phyloP scores from a whole-genome alignment of 345 rosid species.

The Mallotus nudiflorus region DNA sequence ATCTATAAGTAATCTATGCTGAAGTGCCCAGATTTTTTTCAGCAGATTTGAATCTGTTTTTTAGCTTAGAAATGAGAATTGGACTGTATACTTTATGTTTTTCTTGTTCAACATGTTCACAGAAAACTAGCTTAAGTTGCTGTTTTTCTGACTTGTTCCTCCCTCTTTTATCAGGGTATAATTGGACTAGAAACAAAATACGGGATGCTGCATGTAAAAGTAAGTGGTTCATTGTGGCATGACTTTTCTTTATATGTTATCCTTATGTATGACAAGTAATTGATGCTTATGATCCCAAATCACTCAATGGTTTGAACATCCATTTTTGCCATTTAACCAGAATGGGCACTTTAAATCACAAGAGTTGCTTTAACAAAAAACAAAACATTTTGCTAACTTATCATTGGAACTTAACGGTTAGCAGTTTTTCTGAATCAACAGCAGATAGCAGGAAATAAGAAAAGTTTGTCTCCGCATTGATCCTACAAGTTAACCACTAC shows the following conservation, averaged over 20 bases:
- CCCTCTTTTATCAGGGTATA: slow-evolving; percentile 53
- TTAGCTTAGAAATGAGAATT: not conserved
- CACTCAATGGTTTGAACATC: not conserved
- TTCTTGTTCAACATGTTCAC: no score
- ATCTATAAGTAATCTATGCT: not conserved
- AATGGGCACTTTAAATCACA: no score
- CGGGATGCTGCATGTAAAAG: slow-evolving; percentile 78
- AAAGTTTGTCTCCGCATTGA: no score
- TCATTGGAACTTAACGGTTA: no score
- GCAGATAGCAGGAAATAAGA: no score
- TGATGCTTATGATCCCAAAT: not conserved
- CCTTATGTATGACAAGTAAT: no score
- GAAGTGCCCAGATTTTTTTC: not conserved
- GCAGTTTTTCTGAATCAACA: no score
- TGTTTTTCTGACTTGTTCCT: not conserved
- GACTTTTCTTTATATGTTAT: not conserved
- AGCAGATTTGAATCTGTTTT: not conserved
- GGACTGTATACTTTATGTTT: not conserved
- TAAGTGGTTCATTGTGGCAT: slow-evolving; percentile 30
- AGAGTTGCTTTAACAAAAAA: no score
- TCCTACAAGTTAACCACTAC: no score
- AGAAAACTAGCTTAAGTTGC: not conserved
- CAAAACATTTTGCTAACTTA: no score
- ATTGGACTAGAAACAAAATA: slow-evolving; percentile 72
- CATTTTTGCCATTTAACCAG: not conserved